Evolutionary conservation across 2,329 filamentous ascomycete genomes (phyloP).

Genomic region (Purpureocillium takamizusanense): DNA sequence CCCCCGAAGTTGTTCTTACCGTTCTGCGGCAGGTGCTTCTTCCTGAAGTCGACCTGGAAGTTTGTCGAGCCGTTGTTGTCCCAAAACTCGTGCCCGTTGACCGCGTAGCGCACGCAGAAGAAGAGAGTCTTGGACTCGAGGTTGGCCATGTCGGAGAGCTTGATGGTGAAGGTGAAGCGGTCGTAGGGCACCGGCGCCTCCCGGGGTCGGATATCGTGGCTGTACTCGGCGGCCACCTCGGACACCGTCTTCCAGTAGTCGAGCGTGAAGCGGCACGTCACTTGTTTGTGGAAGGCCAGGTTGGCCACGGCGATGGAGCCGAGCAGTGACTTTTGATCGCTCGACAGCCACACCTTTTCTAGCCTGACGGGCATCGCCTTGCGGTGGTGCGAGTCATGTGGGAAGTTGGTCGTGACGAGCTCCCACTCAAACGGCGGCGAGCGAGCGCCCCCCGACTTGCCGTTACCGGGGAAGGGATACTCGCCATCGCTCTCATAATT

Average conservation of each 20-base stretch:
- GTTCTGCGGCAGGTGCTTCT: conserved; percentile 58
- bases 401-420: conserved; percentile 77
- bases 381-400: conserved; percentile 43
- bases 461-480: conserved; percentile 65
- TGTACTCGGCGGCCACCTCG: conserved; percentile 83
- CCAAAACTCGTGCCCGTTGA: conserved; percentile 82
- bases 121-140: conserved; percentile 88
- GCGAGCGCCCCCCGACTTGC: conserved; percentile 24
- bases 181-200: conserved; percentile 63
- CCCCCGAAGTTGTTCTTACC: conserved; percentile 46
- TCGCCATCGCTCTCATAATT: conserved; percentile 79
- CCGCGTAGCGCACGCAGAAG: conserved; percentile 81
- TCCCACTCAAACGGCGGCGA: conserved; percentile 71
- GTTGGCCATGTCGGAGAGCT: conserved; percentile 82
- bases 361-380: conserved; percentile 63
- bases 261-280: conserved; percentile 88
- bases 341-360: conserved; percentile 78
- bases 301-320: conserved; percentile 82
- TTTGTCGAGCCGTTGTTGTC: conserved; percentile 85
- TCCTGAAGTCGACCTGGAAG: conserved; percentile 89
- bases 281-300: conserved; percentile 77
- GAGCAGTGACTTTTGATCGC: conserved; percentile 77
- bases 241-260: conserved; percentile 99
- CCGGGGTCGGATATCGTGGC: conserved; percentile 63
- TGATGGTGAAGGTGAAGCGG: conserved; percentile 90